Evolutionary conservation across 2,329 filamentous ascomycete species (phyloP), one percentile per base, ranked within the genome.

Genomic region (Penicillium verrucosum): DNA sequence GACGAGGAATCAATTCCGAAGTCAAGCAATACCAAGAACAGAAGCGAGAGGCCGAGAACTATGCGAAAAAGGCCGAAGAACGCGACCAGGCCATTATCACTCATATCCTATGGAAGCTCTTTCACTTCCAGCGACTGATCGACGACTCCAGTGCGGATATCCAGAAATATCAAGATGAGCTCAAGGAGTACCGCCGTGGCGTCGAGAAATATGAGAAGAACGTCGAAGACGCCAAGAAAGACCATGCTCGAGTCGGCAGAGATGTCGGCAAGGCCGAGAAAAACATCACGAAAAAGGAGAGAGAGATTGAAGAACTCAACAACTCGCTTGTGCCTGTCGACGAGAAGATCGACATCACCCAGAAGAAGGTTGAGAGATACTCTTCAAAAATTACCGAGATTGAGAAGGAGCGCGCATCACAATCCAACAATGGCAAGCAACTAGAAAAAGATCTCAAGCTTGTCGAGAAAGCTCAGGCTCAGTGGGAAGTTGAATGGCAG

Each of bases 11-110:
- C 77, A 97, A 97, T 73, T 93, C 92, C 3, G 94, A 99, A 75
- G 95, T 99, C 73, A 96, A 94, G 72, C 92, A 96, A 68, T 99
- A 97, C 69, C 89, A 96, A 69, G 92, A 97, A 72, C 93, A 97
- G 75, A 97, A 97, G 78, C 87, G 87, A 64, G 94, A 97, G 70
- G 93, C 93, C 5, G 94, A 99, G 64, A 93, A 88, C 65, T 99
- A 93, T 70, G 89, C 95, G 70, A 87, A 85, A 62, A 97, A 97
- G 75, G 89, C 89, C 1, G 89, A 94, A 52, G 91, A 97, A 73
- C 87, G 90, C 48, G 93, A 99, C 71, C 85, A 90, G 52, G 94
- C 93, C 8, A 89, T 97, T 55, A 90, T 97, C 54, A 92, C 89
- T 1, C 93, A 97, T 64, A 92, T 95, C 34, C 79, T 99, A 14